phyloP scores from a whole-genome alignment of 2,329 filamentous ascomycete genomes.

The Colletotrichum australisinense region DNA sequence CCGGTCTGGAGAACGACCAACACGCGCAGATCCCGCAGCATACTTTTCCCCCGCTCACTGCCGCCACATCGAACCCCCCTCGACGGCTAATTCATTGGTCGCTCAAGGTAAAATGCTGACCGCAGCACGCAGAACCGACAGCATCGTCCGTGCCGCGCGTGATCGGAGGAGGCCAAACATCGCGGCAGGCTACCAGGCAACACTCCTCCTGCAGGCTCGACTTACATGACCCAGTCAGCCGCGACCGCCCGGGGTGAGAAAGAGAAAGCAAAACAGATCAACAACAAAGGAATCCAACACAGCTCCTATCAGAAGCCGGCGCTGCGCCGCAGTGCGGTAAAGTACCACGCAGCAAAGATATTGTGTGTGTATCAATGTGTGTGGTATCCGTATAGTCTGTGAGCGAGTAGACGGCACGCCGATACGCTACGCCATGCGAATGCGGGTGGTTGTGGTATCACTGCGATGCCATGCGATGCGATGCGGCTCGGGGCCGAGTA shows the following conservation, averaged over 20 bases:
- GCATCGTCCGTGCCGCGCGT: neutral
- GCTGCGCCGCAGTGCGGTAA: neutral
- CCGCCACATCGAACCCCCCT: too few species aligned
- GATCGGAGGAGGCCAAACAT: neutral
- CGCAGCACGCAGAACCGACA: neutral
- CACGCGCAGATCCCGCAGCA: neutral
- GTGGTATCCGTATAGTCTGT: too few species aligned
- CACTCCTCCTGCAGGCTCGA: neutral
- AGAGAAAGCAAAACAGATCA: neutral
- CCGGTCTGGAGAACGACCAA: neutral
- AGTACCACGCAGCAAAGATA: too few species aligned
- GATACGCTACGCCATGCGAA: neutral
- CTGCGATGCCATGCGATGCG: neutral
- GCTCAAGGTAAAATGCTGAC: neutral
- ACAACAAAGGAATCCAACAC: too few species aligned
- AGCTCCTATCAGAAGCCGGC: neutral
- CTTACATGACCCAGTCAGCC: neutral
- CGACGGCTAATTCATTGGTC: neutral
- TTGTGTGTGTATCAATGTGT: too few species aligned
- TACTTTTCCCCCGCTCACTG: too few species aligned
- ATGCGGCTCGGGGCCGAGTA: conserved; percentile 7
- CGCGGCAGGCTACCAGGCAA: neutral
- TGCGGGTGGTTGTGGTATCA: neutral
- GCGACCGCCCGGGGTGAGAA: neutral
- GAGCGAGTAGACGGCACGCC: too few species aligned